Evolutionary conservation across 139 green algal species (phyloP).

Genomic region (Chlorella ohadii): DNA sequence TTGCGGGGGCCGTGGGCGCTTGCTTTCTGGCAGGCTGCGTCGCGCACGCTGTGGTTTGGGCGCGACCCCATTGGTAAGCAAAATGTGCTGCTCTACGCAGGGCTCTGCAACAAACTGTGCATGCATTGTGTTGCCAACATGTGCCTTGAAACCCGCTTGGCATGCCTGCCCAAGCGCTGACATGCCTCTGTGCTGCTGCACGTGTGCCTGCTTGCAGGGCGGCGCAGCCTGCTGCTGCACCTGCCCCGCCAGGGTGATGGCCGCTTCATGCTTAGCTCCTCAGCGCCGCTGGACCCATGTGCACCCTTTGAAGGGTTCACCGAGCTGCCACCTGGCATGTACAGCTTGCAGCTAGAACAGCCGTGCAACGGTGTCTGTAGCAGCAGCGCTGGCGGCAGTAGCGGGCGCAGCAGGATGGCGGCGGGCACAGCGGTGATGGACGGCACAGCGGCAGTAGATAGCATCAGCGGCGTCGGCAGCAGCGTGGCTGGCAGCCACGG

Average conservation of each 20-base stretch:
- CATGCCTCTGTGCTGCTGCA: no score
- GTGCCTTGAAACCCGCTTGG: no score
- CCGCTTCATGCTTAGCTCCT: conserved; percentile 61
- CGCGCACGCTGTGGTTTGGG: conserved; percentile 75
- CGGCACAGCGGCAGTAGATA: neutral
- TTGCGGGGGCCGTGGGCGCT: conserved; percentile 86
- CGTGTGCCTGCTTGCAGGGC: conserved; percentile 30
- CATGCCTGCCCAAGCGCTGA: no score
- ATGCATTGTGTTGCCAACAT: no score
- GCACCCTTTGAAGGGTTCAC: conserved; percentile 8
- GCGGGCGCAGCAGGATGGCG: neutral
- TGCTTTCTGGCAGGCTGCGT: conserved; percentile 73
- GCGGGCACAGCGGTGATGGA: no score
- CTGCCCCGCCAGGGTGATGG: conserved; percentile 36
- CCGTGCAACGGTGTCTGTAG: no score
- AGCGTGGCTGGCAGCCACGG: neutral
- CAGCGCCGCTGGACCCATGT: conserved; percentile 8
- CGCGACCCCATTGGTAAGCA: conserved; percentile 72
- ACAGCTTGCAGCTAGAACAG: conserved; percentile 37
- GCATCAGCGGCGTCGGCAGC: neutral
- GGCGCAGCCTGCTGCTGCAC: conserved; percentile 78
- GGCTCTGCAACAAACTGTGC: no score
- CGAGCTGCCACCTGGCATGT: conserved; percentile 56
- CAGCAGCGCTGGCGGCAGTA: neutral
- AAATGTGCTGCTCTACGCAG: no score